These are phyloP conservation scores for Bromus sterilis DNA, from an alignment of 176 grass and related monocot genomes.

Conservation along the genomic window DNA sequence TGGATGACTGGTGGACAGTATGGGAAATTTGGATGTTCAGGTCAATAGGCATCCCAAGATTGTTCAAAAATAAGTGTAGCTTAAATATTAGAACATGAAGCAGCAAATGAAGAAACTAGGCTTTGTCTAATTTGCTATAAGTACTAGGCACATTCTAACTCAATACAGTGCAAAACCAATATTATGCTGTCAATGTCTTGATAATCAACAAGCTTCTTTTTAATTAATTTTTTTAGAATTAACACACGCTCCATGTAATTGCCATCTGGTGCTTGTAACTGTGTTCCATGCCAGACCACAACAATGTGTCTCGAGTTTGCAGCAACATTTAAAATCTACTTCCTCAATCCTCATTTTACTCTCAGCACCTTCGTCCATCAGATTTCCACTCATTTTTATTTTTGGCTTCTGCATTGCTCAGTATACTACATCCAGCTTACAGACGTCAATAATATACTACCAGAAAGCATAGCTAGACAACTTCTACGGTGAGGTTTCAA, in stretches of 20 bases:
- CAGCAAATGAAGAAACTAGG: background rate
- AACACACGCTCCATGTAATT: background rate
- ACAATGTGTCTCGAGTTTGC: background rate
- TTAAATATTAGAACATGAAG: background rate
- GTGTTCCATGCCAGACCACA: background rate
- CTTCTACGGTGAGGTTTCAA: background rate
- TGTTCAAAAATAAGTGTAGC: background rate
- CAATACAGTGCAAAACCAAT: background rate
- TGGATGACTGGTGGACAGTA: background rate
- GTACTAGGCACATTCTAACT: background rate
- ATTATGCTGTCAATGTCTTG: background rate
- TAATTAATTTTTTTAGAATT: background rate
- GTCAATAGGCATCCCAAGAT: background rate
- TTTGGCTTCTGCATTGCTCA: background rate
- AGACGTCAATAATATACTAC: background rate
- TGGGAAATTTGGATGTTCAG: background rate
- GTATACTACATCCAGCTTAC: background rate
- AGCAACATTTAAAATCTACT: background rate
- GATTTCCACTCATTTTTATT: background rate
- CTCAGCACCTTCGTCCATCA: background rate
- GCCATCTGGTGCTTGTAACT: background rate
- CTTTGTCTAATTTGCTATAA: background rate
- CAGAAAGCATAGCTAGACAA: background rate
- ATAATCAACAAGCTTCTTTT: background rate
- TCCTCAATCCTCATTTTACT: background rate